Percentiles rank a stretch among this genome's conserved stretches.
These are phyloP conservation scores for Edaphochlamys debaryana DNA, from an alignment of 139 green algal species.

Conservation along the genomic window DNA sequence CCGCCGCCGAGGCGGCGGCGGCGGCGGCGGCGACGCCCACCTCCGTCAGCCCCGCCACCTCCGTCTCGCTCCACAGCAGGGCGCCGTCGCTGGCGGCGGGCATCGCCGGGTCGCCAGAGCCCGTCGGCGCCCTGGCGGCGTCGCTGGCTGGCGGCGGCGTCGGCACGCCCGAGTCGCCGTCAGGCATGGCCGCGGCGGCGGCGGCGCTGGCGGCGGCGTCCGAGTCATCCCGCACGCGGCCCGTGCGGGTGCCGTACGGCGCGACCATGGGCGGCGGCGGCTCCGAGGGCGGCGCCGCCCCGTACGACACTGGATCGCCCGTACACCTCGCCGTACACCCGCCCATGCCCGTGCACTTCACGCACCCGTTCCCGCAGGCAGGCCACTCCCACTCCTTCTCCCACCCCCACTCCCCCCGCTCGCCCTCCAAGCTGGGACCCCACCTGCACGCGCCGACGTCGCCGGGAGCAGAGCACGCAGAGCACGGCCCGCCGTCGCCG, in stretches of 20 bases:
- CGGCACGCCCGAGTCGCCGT: not conserved
- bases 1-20: not conserved
- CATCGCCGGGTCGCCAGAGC: not conserved
- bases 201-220: not conserved
- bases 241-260: conserved; percentile 19
- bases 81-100: conserved; percentile 3
- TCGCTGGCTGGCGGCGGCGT: not conserved
- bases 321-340: too few species aligned
- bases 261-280: conserved; percentile 27
- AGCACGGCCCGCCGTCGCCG: too few species aligned
- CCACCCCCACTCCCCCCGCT: too few species aligned
- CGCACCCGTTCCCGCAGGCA: too few species aligned
- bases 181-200: not conserved
- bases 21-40: not conserved
- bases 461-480: too few species aligned
- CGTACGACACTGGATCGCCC: too few species aligned
- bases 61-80: not conserved
- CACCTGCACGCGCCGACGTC: too few species aligned
- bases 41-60: too few species aligned
- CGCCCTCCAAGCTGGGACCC: too few species aligned
- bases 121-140: not conserved
- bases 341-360: too few species aligned
- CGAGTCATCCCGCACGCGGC: not conserved
- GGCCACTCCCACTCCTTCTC: too few species aligned
- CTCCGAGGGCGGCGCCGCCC: conserved; percentile 13